Percentiles rank a stretch among this genome's conserved stretches.
These are phyloP conservation scores for Pharnaceum exiguum DNA, from an alignment of 148 eudicot genomes.

Conservation along the genomic window DNA sequence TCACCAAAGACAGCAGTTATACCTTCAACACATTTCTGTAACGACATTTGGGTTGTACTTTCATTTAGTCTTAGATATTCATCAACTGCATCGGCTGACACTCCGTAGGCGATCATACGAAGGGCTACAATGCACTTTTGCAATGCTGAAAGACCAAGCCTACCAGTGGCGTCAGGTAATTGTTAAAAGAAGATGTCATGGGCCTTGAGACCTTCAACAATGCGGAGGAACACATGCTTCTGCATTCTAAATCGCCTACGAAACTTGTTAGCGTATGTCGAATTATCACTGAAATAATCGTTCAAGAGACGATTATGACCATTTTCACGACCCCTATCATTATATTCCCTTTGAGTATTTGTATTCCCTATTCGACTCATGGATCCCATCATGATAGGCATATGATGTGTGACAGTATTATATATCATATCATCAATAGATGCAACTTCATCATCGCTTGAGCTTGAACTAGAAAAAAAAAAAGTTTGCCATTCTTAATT, in stretches of 20 bases:
- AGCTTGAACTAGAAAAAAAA: too few relatives aligned
- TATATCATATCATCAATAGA: too few relatives aligned
- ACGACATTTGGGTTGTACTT: not conserved
- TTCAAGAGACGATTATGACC: not conserved
- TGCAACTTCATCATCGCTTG: too few relatives aligned
- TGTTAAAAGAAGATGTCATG: not conserved
- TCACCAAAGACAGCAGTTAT: not conserved
- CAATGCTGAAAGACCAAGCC: not conserved
- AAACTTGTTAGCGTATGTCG: not conserved
- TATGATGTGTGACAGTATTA: too few relatives aligned
- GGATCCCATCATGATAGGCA: too few relatives aligned
- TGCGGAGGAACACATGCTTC: not conserved
- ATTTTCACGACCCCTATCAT: not conserved
- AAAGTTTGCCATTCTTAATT: too few relatives aligned
- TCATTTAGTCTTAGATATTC: conserved; percentile 1
- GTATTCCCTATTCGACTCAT: too few relatives aligned
- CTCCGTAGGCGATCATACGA: not conserved
- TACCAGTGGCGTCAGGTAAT: not conserved
- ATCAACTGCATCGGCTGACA: not conserved
- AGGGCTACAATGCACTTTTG: not conserved
- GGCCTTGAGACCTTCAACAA: not conserved
- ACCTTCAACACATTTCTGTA: not conserved
- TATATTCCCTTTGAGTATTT: not conserved
- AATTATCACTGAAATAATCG: conserved; percentile 1
- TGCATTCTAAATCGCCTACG: conserved; percentile 1